These are phyloP conservation scores for Aurinia saxatilis DNA, from an alignment of 345 rosid species.

Conservation along the genomic window DNA sequence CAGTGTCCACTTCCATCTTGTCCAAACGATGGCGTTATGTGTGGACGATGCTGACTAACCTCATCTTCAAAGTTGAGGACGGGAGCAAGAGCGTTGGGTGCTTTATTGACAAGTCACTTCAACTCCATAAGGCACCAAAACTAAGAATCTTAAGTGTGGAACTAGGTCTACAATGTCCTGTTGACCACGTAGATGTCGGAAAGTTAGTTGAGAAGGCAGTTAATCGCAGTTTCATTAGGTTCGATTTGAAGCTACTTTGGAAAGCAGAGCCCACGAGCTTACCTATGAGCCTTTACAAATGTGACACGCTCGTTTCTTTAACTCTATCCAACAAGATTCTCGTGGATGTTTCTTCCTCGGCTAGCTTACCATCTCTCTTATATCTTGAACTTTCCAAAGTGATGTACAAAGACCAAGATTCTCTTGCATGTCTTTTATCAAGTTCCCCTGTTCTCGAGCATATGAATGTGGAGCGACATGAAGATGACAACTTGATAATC, in stretches of 20 bases:
- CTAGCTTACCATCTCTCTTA: no score
- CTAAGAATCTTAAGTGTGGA: neutral
- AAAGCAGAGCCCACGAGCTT: neutral
- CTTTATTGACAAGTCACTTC: no score
- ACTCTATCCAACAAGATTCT: no score
- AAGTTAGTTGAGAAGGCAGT: neutral
- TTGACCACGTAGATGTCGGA: neutral
- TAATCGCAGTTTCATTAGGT: neutral
- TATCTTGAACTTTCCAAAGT: neutral
- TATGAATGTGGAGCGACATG: no score
- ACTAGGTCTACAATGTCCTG: neutral
- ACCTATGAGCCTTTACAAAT: neutral
- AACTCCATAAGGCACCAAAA: no score
- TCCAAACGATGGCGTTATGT: no score
- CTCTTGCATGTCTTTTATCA: neutral
- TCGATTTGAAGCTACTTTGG: neutral
- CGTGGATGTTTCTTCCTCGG: no score
- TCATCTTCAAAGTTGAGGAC: neutral
- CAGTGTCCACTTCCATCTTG: no score
- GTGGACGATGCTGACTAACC: no score
- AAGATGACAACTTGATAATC: no score
- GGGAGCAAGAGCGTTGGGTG: neutral
- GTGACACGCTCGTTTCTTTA: neutral
- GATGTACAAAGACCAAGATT: neutral
- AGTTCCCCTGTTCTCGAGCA: no score